Conservation (phyloP, 2,329 filamentous ascomycete genomes). For the Geoglossum cookeanum region DNA sequence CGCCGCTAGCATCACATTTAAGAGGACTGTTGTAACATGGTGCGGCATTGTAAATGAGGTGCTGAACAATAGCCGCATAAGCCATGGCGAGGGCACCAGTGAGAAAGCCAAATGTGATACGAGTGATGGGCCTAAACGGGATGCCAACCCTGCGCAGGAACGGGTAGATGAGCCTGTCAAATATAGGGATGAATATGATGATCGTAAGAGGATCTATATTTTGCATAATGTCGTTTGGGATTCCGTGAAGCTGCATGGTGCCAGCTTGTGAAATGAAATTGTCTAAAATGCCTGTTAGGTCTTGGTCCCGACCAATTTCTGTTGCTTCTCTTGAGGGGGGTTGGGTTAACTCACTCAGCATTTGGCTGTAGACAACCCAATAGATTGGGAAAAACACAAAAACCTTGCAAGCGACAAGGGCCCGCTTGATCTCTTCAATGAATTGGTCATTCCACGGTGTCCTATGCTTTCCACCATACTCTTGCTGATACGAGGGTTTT, state of each 20-base stretch:
- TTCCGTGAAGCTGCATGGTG: constrained; percentile 46
- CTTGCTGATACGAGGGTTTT: constrained; percentile 45
- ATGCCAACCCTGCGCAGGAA: constrained; percentile 42
- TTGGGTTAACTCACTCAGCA: constrained; percentile 41
- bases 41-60: constrained; percentile 36
- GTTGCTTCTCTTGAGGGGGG: constrained; percentile 28
- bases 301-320: neutral
- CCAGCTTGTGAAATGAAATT: constrained; percentile 50
- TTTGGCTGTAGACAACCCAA: constrained; percentile 50
- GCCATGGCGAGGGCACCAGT: constrained; percentile 42
- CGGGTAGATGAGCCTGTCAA: constrained; percentile 49
- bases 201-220: constrained; percentile 61
- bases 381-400: constrained; percentile 52
- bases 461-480: constrained; percentile 31
- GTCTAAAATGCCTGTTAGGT: constrained; percentile 34
- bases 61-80: constrained; percentile 36
- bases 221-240: constrained; percentile 60
- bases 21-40: constrained; percentile 32
- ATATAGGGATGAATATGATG: constrained; percentile 54
- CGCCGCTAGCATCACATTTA: constrained; percentile 21
- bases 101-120: constrained; percentile 52
- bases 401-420: constrained; percentile 46
- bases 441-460: constrained; percentile 50
- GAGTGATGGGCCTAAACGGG: constrained; percentile 56
- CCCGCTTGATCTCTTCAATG: constrained; percentile 51